These are phyloP conservation scores for Ustilago crameri DNA, from an alignment of 1,284 basidiomycete species.

Conservation along the genomic window DNA sequence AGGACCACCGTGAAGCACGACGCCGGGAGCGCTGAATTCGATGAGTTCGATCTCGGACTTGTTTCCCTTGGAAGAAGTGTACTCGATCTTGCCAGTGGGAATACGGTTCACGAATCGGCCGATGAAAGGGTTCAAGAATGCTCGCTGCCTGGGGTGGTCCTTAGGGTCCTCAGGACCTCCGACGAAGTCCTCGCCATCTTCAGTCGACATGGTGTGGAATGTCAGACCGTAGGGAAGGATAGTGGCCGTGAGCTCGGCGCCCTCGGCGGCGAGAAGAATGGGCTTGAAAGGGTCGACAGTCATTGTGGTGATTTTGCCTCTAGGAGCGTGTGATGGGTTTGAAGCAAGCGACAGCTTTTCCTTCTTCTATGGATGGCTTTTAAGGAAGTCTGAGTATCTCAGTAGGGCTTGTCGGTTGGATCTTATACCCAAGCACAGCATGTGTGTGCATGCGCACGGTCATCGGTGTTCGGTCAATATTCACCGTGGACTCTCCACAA, in stretches of 20 bases:
- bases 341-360: too few relatives aligned
- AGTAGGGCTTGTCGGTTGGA: too few relatives aligned
- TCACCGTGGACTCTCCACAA: constrained; percentile 7
- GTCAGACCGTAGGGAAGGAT: constrained; percentile 62
- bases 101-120: constrained; percentile 64
- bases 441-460: neutral
- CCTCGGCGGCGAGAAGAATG: constrained; percentile 35
- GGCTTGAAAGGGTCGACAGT: constrained; percentile 53
- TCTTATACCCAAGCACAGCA: too few relatives aligned
- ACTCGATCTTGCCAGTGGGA: constrained; percentile 49
- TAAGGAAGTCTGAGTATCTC: neutral
- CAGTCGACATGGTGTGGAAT: constrained; percentile 50
- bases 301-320: constrained; percentile 17
- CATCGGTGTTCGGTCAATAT: constrained; percentile 6
- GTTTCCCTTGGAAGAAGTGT: constrained; percentile 38
- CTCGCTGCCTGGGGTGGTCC: constrained; percentile 41
- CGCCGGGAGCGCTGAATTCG: constrained; percentile 48
- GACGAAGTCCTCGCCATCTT: constrained; percentile 55
- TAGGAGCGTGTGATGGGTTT: neutral
- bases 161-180: constrained; percentile 56
- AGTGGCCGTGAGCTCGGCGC: constrained; percentile 35
- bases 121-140: constrained; percentile 62
- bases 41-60: constrained; percentile 24
- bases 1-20: constrained; percentile 63
- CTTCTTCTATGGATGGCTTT: too few relatives aligned